Conservation (phyloP, 2,329 filamentous ascomycete species). For the Tolypocladium tundrense region DNA sequence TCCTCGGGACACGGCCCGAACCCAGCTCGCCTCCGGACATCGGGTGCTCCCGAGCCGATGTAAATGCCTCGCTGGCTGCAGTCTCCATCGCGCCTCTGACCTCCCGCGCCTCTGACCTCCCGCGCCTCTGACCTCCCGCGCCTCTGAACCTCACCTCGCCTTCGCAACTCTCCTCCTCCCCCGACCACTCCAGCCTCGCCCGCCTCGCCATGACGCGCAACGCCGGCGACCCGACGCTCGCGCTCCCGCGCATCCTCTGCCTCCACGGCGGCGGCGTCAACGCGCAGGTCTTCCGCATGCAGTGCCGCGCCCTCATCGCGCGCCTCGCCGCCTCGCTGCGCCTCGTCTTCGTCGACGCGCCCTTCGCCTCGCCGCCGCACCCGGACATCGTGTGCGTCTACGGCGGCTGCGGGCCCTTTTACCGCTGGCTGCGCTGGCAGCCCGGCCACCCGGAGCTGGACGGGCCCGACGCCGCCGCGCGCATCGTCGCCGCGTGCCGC, state of each 20-base stretch:
- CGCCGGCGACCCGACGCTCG: constrained; percentile 4
- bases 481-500: constrained; percentile 28
- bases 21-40: background rate
- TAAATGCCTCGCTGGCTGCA: background rate
- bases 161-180: background rate
- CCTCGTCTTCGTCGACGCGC: constrained; percentile 62
- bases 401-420: constrained; percentile 55
- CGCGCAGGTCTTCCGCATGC: constrained; percentile 55
- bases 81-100: background rate
- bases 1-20: background rate
- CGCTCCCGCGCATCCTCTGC: constrained; percentile 60
- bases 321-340: constrained; percentile 50
- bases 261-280: constrained; percentile 74
- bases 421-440: constrained; percentile 51
- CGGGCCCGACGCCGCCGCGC: constrained; percentile 21
- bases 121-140: too few species aligned
- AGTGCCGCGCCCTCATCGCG: constrained; percentile 46
- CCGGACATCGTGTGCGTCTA: constrained; percentile 56
- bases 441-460: constrained; percentile 43
- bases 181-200: background rate
- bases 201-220: background rate
- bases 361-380: constrained; percentile 54
- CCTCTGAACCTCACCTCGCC: too few species aligned
- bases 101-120: too few species aligned
- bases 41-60: background rate